A percentile compares a stretch with the other conserved stretches of the same genome.
These are phyloP conservation scores for Vigna mungo DNA, from an alignment of 306 rosid genomes.

Conservation along the genomic window DNA sequence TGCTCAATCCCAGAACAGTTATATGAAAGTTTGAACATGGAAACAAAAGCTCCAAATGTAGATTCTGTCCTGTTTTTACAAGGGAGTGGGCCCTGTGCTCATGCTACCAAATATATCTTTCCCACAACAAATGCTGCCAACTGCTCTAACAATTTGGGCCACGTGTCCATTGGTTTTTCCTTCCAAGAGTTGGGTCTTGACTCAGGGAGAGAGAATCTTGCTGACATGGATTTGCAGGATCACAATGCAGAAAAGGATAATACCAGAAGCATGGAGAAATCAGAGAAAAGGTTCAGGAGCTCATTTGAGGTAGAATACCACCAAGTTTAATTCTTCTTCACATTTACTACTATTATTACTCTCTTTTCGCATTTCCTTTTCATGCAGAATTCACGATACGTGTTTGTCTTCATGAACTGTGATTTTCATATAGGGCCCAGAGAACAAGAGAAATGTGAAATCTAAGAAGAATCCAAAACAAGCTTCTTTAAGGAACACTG, in stretches of 20 bases:
- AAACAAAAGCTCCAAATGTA: conserved; percentile 40
- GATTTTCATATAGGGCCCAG: conserved; percentile 36
- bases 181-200: conserved; percentile 31
- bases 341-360: neutral
- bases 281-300: conserved; percentile 57
- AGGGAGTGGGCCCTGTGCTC: conserved; percentile 27
- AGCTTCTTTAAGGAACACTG: conserved; percentile 46
- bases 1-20: conserved; percentile 16
- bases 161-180: conserved; percentile 12
- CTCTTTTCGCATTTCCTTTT: conserved; percentile 16
- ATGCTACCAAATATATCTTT: conserved; percentile 30
- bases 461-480: conserved; percentile 55
- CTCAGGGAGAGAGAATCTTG: neutral
- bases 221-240: conserved; percentile 38
- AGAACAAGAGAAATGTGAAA: conserved; percentile 54
- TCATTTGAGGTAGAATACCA: conserved; percentile 54
- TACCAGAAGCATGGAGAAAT: neutral
- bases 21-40: conserved; percentile 48
- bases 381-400: neutral
- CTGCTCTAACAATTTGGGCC: neutral
- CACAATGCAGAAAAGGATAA: conserved; percentile 22
- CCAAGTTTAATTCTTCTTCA: neutral
- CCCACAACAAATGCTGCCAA: conserved; percentile 38
- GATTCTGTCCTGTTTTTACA: conserved; percentile 27
- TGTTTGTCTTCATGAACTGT: neutral